A percentile compares a stretch with the other conserved stretches of the same genome.
Evolutionary conservation across 768 basidiomycete species (phyloP).

Genomic region (Lyophyllum shimeji): DNA sequence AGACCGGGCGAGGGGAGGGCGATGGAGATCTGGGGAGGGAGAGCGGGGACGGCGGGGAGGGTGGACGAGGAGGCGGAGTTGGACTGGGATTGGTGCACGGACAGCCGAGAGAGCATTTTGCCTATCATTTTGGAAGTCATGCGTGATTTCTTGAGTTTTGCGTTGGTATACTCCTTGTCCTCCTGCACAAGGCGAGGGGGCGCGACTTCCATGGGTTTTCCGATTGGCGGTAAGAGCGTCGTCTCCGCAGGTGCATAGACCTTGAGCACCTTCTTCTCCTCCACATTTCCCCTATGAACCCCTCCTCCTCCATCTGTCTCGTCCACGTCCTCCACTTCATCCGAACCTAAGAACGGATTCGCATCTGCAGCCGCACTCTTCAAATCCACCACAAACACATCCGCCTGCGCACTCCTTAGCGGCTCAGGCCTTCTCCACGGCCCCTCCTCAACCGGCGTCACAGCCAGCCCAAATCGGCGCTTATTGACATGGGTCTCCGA

Average conservation of each 20-base stretch:
- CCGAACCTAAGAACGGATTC: constrained; percentile 1
- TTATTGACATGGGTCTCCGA: constrained; percentile 15
- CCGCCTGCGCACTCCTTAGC: constrained; percentile 1
- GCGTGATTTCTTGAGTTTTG: constrained; percentile 7
- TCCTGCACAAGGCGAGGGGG: neutral
- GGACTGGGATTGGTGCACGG: constrained; percentile 9
- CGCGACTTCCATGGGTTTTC: neutral
- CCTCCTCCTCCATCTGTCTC: neutral
- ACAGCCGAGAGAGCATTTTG: constrained; percentile 17
- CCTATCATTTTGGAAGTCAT: constrained; percentile 14
- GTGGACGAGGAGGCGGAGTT: neutral
- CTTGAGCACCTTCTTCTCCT: neutral
- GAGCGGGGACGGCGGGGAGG: neutral
- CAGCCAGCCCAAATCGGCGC: constrained; percentile 20
- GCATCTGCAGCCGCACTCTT: neutral
- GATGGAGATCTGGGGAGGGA: constrained; percentile 13
- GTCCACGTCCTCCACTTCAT: neutral
- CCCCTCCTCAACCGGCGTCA: constrained; percentile 18
- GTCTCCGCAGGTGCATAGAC: neutral
- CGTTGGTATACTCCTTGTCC: neutral
- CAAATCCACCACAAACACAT: constrained; percentile 7
- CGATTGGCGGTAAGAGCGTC: neutral
- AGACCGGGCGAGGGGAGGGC: constrained; percentile 14
- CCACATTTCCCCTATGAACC: neutral
- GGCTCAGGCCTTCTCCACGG: constrained; percentile 11